A percentile compares a stretch with the other conserved stretches of the same genome.
These are phyloP conservation scores for Akebia trifoliata DNA, from an alignment of 164 flowering plant species.

Conservation along the genomic window DNA sequence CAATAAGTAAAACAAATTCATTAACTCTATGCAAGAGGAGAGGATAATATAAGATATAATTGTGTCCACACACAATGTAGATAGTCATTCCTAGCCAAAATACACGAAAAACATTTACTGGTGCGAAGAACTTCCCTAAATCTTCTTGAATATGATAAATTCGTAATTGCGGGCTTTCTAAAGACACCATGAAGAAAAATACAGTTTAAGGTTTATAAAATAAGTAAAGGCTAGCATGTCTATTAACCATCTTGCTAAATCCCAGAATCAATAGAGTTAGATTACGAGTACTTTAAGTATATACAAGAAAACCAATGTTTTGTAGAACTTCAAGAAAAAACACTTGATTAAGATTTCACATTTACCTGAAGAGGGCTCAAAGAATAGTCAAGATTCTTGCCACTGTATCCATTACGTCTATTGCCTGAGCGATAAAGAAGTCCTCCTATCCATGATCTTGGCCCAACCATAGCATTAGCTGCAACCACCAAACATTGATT, in stretches of 20 bases:
- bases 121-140: too few species aligned
- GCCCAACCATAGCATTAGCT: conserved; percentile 99
- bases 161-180: too few species aligned
- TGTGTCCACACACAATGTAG: too few species aligned
- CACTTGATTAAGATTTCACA: not conserved
- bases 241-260: too few species aligned
- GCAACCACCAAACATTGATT: conserved; percentile 31
- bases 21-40: not conserved
- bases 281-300: not conserved
- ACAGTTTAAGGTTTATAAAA: too few species aligned
- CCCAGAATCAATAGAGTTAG: not conserved
- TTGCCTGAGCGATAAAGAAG: conserved; percentile 49
- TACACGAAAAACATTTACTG: too few species aligned
- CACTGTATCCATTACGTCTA: conserved; percentile 39
- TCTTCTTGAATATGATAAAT: too few species aligned
- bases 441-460: conserved; percentile 85
- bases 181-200: too few species aligned
- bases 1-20: conserved; percentile 7
- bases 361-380: conserved; percentile 73
- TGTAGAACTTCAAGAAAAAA: not conserved
- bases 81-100: not conserved
- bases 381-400: conserved; percentile 36
- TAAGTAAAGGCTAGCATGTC: too few species aligned
- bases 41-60: too few species aligned
- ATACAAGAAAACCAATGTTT: not conserved